phyloP scores from a whole-genome alignment of 306 rosid genomes.

The Fragaria iinumae region DNA sequence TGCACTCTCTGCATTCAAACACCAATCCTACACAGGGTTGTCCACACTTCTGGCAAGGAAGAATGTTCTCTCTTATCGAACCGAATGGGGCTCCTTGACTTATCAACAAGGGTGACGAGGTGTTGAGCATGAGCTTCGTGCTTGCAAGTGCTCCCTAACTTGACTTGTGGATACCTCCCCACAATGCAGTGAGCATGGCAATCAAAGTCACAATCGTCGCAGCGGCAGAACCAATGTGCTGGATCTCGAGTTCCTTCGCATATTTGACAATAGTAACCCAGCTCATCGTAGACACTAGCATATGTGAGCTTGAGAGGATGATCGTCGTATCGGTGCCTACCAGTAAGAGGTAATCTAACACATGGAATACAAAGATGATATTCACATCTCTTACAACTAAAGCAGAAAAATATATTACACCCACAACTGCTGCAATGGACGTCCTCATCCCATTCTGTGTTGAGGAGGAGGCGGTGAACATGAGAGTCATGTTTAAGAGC shows the following conservation, averaged over 20 bases:
- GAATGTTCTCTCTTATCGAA: neutral
- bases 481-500: neutral
- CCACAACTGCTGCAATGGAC: neutral
- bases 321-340: neutral
- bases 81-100: neutral
- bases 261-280: neutral
- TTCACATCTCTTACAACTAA: neutral
- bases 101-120: neutral
- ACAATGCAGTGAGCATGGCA: neutral
- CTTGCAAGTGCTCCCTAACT: constrained; percentile 5
- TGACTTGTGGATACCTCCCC: constrained; percentile 3
- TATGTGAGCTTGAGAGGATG: constrained; percentile 16
- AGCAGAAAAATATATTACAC: neutral
- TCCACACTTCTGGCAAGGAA: neutral
- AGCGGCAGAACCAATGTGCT: neutral
- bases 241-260: neutral
- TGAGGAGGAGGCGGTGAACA: neutral
- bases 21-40: neutral
- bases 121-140: neutral
- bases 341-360: neutral
- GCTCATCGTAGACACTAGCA: no score
- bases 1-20: neutral
- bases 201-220: neutral
- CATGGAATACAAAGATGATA: constrained; percentile 1
- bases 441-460: neutral